Base-by-base conservation (phyloP, 2,329 filamentous ascomycete genomes). In the Arthrobotrys pseudoclavata region DNA sequence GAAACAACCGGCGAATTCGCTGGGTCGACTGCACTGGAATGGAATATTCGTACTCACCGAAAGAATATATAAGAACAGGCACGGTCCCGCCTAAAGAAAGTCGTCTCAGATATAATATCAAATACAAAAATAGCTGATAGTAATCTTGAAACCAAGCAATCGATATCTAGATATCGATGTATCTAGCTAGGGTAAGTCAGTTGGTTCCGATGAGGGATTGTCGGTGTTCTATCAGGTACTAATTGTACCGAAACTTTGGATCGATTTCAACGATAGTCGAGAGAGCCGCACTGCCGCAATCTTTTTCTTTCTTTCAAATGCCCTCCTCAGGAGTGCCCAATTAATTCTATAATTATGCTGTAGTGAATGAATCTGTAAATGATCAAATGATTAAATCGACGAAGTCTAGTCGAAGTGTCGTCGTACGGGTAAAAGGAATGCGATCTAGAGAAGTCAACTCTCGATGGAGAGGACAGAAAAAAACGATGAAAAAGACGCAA, bases 361-460 rank as follows among this genome's bases (percentile, higher is more conserved):
- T 52, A 52, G 18, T 34, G 60, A 67, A 76, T 57, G 48, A 57
- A 70, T 34, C n/a, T 26, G 29, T 37, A 67, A 67, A 42, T 48
- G 31, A 62, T 53, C 29, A 34, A 45, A 68, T 26, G 45, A 67
- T 68, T 42, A 61, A 40, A 67, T 7, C 40, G 61, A 57, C 42
- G 9, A 63, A 70, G 60, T 60, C 60, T 67, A 67, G 67, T 55
- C 52, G 71, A 64, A 22, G 55, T 66, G 66, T 67, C 66, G 67
- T 77, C 66, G 67, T 77, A 24, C 20, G 55, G 20, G n/a, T 13
- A 62, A 77, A 76, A 71, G 10, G 74, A 77, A 63, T 68, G 74
- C 67, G 48, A 67, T 77, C 67, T 77, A 71, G 61, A 66, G 66
- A 60, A 76, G 45, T 57, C 67, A 71, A 77, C 67, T 77, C 74